phyloP scores from a whole-genome alignment of 202 grass and related monocot genomes.

The Saccharum hybrid region DNA sequence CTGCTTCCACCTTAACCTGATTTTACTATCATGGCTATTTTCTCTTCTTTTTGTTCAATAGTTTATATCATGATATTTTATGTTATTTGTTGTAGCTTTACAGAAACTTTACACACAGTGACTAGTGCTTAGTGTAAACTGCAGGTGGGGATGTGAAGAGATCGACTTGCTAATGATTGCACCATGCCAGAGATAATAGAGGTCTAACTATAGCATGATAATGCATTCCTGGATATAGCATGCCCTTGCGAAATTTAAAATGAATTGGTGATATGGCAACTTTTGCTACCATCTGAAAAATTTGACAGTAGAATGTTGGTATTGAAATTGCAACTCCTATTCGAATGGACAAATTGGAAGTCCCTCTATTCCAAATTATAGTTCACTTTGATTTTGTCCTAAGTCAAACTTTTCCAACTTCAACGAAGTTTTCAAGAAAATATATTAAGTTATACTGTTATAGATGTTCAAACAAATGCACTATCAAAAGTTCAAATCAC shows the following conservation, averaged over 20 bases:
- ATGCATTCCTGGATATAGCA: slow-evolving; percentile 28
- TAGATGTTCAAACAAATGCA: background rate
- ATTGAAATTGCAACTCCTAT: slow-evolving; percentile 26
- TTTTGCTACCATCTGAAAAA: slow-evolving; percentile 5
- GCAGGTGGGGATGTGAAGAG: too few species aligned
- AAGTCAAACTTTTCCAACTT: background rate
- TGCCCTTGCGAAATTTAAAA: slow-evolving; percentile 9
- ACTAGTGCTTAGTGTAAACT: too few species aligned
- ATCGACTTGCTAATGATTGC: slow-evolving; percentile 63
- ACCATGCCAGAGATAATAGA: slow-evolving; percentile 83
- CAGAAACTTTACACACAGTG: slow-evolving; percentile 47
- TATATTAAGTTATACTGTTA: background rate
- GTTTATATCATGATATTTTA: slow-evolving; percentile 14
- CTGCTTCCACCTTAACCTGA: slow-evolving; percentile 26
- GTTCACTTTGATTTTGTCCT: background rate
- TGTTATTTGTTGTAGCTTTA: slow-evolving; percentile 31
- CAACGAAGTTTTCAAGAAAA: background rate
- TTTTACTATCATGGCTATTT: slow-evolving; percentile 28
- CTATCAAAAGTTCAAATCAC: background rate
- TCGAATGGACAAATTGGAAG: slow-evolving; percentile 1
- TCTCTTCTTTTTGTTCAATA: slow-evolving; percentile 7
- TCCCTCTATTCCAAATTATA: background rate
- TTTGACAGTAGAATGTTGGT: background rate
- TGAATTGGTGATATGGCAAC: background rate
- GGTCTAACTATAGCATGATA: slow-evolving; percentile 73